These are phyloP conservation scores for Phytophthora syringae DNA, from an alignment of 352 stramenopile species.

Conservation along the genomic window DNA sequence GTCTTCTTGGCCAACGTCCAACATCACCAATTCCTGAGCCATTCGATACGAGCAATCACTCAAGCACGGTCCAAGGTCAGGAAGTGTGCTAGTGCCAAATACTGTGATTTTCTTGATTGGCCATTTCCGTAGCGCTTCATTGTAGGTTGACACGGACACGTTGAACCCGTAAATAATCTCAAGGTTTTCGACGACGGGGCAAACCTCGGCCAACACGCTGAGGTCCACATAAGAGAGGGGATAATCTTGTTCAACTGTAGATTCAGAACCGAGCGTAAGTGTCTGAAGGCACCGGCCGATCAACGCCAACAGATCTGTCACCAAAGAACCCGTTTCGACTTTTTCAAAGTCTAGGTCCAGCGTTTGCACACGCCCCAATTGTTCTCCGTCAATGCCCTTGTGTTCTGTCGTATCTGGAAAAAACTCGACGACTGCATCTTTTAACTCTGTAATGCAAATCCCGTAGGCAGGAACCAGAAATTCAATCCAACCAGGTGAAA, in stretches of 20 bases:
- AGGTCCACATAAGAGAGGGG: not conserved
- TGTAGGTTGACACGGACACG: not conserved
- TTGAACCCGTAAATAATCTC: not conserved
- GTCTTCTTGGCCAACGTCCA: not conserved
- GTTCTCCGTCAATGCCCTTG: not conserved
- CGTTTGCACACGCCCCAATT: not conserved
- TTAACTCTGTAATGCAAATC: not conserved
- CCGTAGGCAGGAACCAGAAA: not conserved
- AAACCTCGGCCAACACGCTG: not conserved
- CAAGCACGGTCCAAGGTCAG: not conserved
- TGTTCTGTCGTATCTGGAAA: not conserved
- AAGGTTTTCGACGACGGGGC: not conserved
- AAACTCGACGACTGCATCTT: not conserved
- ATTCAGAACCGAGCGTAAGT: not conserved
- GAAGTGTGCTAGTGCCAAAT: not conserved
- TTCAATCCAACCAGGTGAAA: not conserved
- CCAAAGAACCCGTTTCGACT: not conserved
- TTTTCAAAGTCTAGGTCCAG: not conserved
- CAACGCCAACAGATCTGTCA: not conserved
- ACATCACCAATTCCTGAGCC: conserved; percentile 2
- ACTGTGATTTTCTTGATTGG: conserved; percentile 13
- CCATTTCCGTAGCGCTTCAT: conserved; percentile 4
- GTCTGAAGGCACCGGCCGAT: not conserved
- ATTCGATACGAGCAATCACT: conserved; percentile 5
- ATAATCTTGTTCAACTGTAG: not conserved